Conservation (phyloP, 106 monocot genomes). For the Dendrobium chrysotoxum region DNA sequence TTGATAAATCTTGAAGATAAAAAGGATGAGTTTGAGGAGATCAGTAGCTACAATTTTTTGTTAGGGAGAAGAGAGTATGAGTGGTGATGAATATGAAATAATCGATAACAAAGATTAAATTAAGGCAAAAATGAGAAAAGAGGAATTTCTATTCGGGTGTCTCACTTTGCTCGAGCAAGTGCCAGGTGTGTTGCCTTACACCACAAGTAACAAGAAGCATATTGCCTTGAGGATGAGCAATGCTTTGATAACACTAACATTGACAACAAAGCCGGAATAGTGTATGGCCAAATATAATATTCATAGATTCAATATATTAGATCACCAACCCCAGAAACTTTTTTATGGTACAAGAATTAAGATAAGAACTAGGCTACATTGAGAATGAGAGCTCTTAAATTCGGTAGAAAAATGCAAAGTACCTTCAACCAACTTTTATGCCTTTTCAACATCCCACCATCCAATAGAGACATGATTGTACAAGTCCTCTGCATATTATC, state of each 20-base stretch:
- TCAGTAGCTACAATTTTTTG: background rate
- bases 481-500: slow-evolving; percentile 43
- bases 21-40: background rate
- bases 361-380: background rate
- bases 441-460: slow-evolving; percentile 91
- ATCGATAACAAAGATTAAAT: background rate
- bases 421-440: slow-evolving; percentile 95
- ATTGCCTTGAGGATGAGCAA: too few species aligned
- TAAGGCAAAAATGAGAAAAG: background rate
- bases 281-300: too few species aligned
- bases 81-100: background rate
- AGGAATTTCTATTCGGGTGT: background rate
- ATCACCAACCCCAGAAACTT: too few species aligned
- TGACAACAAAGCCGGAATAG: too few species aligned
- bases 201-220: too few species aligned
- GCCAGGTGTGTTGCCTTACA: too few species aligned
- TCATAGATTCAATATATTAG: too few species aligned
- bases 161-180: too few species aligned
- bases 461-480: slow-evolving; percentile 87
- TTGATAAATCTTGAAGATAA: background rate
- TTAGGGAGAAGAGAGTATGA: background rate
- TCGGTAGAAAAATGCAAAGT: background rate
- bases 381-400: background rate
- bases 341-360: too few species aligned
- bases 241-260: too few species aligned